Conservation (phyloP, 2,329 filamentous ascomycete genomes). For the Fonsecaea multimorphosa region DNA sequence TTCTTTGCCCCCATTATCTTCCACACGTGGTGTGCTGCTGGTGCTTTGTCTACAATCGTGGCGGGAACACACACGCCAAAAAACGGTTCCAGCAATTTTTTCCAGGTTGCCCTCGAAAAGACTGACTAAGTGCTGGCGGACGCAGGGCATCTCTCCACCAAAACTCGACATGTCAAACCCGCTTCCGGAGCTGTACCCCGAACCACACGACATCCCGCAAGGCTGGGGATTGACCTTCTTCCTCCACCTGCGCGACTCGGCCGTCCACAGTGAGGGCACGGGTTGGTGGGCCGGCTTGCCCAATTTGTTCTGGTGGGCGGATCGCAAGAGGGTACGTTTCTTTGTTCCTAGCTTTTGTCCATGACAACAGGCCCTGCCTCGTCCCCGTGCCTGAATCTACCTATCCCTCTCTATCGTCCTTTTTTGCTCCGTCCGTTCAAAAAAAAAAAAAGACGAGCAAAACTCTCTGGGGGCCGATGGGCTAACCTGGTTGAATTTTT, state of each 20-base stretch:
- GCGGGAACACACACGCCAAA: too few species aligned
- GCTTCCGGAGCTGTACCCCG: conserved; percentile 61
- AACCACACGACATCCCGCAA: conserved; percentile 58
- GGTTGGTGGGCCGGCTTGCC: conserved; percentile 65
- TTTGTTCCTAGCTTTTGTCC: too few species aligned
- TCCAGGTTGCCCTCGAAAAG: too few species aligned
- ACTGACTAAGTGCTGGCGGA: neutral
- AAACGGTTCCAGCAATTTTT: too few species aligned
- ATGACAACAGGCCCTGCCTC: too few species aligned
- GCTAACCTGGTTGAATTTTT: conserved; percentile 20
- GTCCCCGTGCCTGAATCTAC: neutral
- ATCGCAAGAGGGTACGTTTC: conserved; percentile 58
- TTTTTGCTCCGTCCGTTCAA: neutral
- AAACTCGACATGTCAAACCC: conserved; percentile 59
- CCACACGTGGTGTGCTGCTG: neutral
- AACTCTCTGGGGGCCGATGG: too few species aligned
- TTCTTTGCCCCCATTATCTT: neutral
- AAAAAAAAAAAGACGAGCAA: too few species aligned
- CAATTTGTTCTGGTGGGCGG: conserved; percentile 69
- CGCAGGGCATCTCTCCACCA: conserved; percentile 48
- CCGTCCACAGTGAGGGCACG: conserved; percentile 60
- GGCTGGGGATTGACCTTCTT: conserved; percentile 70
- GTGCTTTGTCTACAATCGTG: too few species aligned
- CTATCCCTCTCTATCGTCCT: neutral
- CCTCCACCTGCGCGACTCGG: conserved; percentile 52